These are phyloP conservation scores for Penicillium sclerotiorum DNA, from an alignment of 2,329 filamentous ascomycete species.

Conservation along the genomic window DNA sequence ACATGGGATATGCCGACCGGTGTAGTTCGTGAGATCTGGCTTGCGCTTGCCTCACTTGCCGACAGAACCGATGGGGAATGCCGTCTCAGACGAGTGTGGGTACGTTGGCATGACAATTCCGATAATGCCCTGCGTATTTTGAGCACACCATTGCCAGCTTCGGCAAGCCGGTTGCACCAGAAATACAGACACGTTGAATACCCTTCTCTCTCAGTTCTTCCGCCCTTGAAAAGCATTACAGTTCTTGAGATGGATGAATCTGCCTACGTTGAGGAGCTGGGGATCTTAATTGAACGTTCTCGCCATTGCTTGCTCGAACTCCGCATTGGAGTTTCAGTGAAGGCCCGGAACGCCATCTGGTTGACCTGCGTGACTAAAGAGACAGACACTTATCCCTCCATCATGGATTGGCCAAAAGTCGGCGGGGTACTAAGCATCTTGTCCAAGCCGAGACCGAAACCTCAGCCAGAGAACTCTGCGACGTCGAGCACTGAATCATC, in stretches of 20 bases:
- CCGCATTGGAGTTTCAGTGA: slow-evolving; percentile 68
- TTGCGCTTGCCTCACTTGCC: slow-evolving; percentile 72
- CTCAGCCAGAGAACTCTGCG: slow-evolving; percentile 6
- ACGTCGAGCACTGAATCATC: not conserved
- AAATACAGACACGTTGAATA: slow-evolving; percentile 68
- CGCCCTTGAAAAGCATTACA: slow-evolving; percentile 71
- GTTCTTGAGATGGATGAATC: slow-evolving; percentile 82
- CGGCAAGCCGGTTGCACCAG: slow-evolving; percentile 46
- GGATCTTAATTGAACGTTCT: slow-evolving; percentile 72
- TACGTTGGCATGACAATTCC: slow-evolving; percentile 80
- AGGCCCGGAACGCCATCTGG: slow-evolving; percentile 31
- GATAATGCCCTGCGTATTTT: slow-evolving; percentile 40
- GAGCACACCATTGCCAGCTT: slow-evolving; percentile 14
- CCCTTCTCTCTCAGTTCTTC: slow-evolving; percentile 77
- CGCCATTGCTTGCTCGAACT: slow-evolving; percentile 68
- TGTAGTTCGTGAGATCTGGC: slow-evolving; percentile 77
- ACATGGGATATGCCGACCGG: slow-evolving; percentile 90
- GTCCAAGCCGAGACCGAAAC: slow-evolving; percentile 8
- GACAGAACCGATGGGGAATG: slow-evolving; percentile 64
- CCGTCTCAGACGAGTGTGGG: slow-evolving; percentile 73
- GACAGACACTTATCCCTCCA: slow-evolving; percentile 7
- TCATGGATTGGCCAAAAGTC: slow-evolving; percentile 33
- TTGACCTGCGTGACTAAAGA: slow-evolving; percentile 23
- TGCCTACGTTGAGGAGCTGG: slow-evolving; percentile 82
- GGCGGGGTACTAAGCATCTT: slow-evolving; percentile 39